These are phyloP conservation scores for Polytolypa hystricis DNA, from an alignment of 2,329 filamentous ascomycete species.

Conservation along the genomic window DNA sequence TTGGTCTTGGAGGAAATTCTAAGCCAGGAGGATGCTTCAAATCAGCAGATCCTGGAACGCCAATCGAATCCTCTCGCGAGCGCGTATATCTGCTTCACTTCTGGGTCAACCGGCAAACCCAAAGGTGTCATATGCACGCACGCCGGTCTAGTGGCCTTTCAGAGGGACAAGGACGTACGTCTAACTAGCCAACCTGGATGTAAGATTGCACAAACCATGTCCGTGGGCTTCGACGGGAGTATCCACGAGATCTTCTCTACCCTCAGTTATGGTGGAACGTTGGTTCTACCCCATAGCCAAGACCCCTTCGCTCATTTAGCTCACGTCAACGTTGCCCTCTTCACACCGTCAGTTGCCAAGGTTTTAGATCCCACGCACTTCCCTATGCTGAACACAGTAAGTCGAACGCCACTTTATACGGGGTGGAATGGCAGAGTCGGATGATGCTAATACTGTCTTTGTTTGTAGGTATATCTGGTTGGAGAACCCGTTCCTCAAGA, in stretches of 20 bases:
- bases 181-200: conserved; percentile 23
- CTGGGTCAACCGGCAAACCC: conserved; percentile 32
- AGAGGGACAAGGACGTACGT: conserved; percentile 22
- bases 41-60: neutral
- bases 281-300: conserved; percentile 20
- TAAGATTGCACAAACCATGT: conserved; percentile 32
- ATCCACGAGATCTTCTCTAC: conserved; percentile 35
- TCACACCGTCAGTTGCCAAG: conserved; percentile 31
- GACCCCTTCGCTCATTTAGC: conserved; percentile 23
- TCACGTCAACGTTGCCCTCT: conserved; percentile 20
- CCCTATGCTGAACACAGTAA: conserved; percentile 25
- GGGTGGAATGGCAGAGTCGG: too few species aligned
- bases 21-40: neutral
- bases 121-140: conserved; percentile 33
- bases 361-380: conserved; percentile 24
- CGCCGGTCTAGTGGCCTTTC: conserved; percentile 26
- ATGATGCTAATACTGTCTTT: too few species aligned
- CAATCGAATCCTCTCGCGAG: neutral
- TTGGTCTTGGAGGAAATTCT: too few species aligned
- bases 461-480: too few species aligned
- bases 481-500: too few species aligned
- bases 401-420: too few species aligned
- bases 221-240: conserved; percentile 34
- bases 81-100: conserved; percentile 37
- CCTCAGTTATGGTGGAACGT: conserved; percentile 29